Evolutionary conservation across 192 early-diverging fungal genomes (phyloP).

Genomic region (Geranomyces variabilis): DNA sequence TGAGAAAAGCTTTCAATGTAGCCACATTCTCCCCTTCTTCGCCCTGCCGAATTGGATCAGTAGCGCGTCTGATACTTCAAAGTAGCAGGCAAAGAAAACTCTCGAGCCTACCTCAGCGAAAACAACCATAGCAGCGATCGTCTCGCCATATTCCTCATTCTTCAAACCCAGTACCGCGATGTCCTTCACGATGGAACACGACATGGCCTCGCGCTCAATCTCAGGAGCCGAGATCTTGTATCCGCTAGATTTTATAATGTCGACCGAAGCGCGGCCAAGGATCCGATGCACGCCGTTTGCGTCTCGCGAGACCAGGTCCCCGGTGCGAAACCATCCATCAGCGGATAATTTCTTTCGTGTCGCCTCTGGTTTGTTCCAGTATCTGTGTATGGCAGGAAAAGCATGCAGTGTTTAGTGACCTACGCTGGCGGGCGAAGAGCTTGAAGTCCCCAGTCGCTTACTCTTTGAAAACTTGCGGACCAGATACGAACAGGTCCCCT

Average conservation of each 20-base stretch:
- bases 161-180: constrained; percentile 74
- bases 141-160: constrained; percentile 78
- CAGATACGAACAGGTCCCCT: constrained; percentile 76
- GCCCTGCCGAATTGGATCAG: background rate
- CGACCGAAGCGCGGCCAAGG: constrained; percentile 77
- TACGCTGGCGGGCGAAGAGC: too few relatives aligned
- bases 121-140: constrained; percentile 69
- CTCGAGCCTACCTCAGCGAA: constrained; percentile 31
- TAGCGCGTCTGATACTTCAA: background rate
- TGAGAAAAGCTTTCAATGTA: constrained; percentile 54
- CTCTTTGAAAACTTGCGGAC: constrained; percentile 75
- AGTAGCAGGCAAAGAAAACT: background rate
- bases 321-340: constrained; percentile 82
- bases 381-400: constrained; percentile 33
- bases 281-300: constrained; percentile 68
- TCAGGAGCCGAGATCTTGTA: constrained; percentile 85
- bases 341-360: constrained; percentile 69
- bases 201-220: constrained; percentile 78
- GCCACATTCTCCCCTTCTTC: constrained; percentile 28
- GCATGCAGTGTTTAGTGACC: too few relatives aligned
- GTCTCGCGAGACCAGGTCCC: constrained; percentile 67
- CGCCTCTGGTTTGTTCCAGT: constrained; percentile 74
- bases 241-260: constrained; percentile 89
- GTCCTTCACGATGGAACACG: constrained; percentile 62
- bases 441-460: constrained; percentile 21